Evolutionary conservation across 208 protist genomes (phyloP), one percentile per base, ranked within the genome.

Genomic region (Porcisia deanei): DNA sequence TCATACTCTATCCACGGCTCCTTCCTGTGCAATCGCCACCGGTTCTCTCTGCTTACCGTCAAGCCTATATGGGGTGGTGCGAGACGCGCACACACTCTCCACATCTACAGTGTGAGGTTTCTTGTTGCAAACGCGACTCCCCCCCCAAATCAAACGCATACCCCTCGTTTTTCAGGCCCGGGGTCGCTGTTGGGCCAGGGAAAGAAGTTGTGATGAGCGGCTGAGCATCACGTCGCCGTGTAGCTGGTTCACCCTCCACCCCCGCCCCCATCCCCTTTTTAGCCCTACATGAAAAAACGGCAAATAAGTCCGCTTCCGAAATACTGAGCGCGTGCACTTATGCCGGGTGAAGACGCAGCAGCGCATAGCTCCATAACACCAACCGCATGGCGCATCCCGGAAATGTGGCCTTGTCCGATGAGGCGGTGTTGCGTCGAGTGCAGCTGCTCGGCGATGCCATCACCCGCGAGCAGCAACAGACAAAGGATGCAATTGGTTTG

Each of bases 401-500:
- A 20, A 61, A 37, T 30, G 59, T 79, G 53, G 64, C 61, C 14
- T 30, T 84, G 53, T 76, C 64, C 0, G 80, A 84, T 25, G 58
- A 65, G 53, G 70, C 76, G 52, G 69, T 84, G 22, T 63, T 77
- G 4, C 49, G 72, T 14, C 73, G 83, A 5, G 9, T 92, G 64
- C 85, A 85, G 59, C 76, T 65, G 61, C 47, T 92, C 8, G 71
- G 68, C 49, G 73, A 81, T 37, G 60, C 81, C 30, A 81, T 88
- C 37, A 65, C 52, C 39, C 60, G 58, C 7, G 60, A 75, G 57
- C 57, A 58, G 57, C 67, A 66, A 3, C 70, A 37, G 30, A 49
- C 34, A 14, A 49, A 63, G 16, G 22, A 10, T 41, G 22, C 39
- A 6, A 53, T 43, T 20, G n/a, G 8, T 47, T 14, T 59, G 45